Evolutionary conservation across 2,329 filamentous ascomycete genomes (phyloP), one percentile per base, ranked within the genome.

Genomic region (Cercospora sesami): DNA sequence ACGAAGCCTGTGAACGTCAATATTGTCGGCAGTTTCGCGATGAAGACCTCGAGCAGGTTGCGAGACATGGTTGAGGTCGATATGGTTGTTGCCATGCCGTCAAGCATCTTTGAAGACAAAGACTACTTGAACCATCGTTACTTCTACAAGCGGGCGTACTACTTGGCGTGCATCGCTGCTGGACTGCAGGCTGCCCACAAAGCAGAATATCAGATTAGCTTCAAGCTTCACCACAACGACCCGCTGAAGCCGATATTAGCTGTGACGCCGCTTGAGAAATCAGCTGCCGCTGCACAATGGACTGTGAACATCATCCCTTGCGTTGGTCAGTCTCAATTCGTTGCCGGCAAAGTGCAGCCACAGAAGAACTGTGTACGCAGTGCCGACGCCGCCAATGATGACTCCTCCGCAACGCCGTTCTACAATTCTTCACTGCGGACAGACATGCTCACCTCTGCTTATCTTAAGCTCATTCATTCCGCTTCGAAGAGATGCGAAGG

Each of bases 141-240:
- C 81, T 97, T 97, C 77, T 94, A 97, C 81, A 96, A 97, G 76
- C 86, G 94, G 71, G 91, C 95, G 12, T 98, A 94, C 80, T 98
- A 96, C 77, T 82, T 98, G 61, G 92, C 94, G 36, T 92, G 91
- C 71, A 83, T 98, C 65, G 89, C 93, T 14, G 88, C 87, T 31
- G 88, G 86, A 4, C 82, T 98, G 63, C 87, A 88, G 71, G 83
- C 86, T 42, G 81, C 85, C 3, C 79, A 89, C 58, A 92, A 61
- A 85, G 92, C 76, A 91, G 91, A 70, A 83, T 69, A 84, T 58
- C 57, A 67, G 10, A 48, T 78, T 26, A 60, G 67, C 8, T 79
- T 75, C 66, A 67, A 73, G 55, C 70, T 74, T 23, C 72, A 75
- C 53, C 75, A 74, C 58, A 77, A 73, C 60, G 75, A 80, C 64